Percentiles rank a stretch among this genome's conserved stretches.
Conservation (phyloP, 345 rosid genomes). For the Brassica incana region DNA sequence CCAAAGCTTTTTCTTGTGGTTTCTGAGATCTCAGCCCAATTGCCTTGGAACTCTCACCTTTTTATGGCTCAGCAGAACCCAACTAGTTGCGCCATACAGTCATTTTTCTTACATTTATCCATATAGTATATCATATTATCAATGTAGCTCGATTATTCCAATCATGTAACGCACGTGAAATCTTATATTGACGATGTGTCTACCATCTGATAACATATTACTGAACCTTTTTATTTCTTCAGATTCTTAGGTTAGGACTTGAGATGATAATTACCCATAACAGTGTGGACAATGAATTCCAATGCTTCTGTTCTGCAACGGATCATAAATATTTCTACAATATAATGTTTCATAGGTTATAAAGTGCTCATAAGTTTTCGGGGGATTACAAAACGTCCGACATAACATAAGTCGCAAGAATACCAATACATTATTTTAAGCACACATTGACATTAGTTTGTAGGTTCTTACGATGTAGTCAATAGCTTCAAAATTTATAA, state of each 20-base stretch:
- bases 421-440: not conserved
- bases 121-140: not conserved
- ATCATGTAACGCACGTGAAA: slow-evolving; percentile 30
- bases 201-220: not conserved
- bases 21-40: slow-evolving; percentile 33
- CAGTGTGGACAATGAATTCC: not conserved
- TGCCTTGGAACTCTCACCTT: slow-evolving; percentile 44
- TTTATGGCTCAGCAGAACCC: slow-evolving; percentile 28
- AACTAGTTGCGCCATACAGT: slow-evolving; percentile 39
- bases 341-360: not conserved
- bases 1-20: slow-evolving; percentile 35
- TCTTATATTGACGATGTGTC: not conserved
- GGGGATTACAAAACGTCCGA: not conserved
- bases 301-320: not conserved
- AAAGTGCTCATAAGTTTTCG: not conserved
- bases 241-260: not conserved
- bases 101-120: slow-evolving; percentile 13
- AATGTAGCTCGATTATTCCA: slow-evolving; percentile 16
- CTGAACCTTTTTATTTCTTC: not conserved
- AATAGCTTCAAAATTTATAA: not conserved
- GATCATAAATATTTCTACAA: not conserved
- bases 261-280: not conserved
- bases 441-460: not conserved
- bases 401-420: too few relatives aligned
- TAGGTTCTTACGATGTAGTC: not conserved